Evolutionary conservation across 495 filamentous ascomycete genomes (phyloP).

Genomic region (Penicillium waksmanii): DNA sequence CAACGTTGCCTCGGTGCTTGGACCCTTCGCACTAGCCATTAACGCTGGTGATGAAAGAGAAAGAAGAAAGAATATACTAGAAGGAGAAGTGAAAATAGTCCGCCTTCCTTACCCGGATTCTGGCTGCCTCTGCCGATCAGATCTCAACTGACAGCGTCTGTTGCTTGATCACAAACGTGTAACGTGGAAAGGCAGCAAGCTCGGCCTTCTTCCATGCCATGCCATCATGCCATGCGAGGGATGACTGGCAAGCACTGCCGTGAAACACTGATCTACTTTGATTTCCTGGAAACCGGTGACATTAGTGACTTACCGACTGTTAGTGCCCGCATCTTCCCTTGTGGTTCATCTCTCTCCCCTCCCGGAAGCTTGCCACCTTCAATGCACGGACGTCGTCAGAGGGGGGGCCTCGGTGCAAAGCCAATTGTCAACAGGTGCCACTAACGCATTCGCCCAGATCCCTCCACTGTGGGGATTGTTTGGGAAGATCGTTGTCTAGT

Average conservation of each 20-base stretch:
- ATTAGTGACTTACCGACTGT: conserved; percentile 16
- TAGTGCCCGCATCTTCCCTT: background rate
- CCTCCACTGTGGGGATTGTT: conserved; percentile 18
- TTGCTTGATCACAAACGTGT: background rate
- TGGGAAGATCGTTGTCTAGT: conserved; percentile 1
- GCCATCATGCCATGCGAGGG: conserved; percentile 19
- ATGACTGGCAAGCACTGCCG: conserved; percentile 12
- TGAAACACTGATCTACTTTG: conserved; percentile 21
- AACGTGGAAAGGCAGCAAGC: background rate
- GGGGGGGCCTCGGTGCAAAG: conserved; percentile 3
- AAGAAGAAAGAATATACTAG: background rate
- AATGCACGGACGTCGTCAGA: conserved; percentile 9
- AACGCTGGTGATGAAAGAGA: background rate
- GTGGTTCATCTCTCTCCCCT: background rate
- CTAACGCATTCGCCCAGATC: conserved; percentile 15
- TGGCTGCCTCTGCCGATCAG: conserved; percentile 24
- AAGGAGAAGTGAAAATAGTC: conserved; percentile 6
- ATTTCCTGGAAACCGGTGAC: conserved; percentile 19
- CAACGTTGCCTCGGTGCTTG: conserved; percentile 26
- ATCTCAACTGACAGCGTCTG: conserved; percentile 10
- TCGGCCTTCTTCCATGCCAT: background rate
- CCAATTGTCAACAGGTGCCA: conserved; percentile 12
- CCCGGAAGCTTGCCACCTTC: conserved; percentile 14
- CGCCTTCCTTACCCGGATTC: conserved; percentile 10
- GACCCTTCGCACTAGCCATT: conserved; percentile 12